A percentile compares a stretch with the other conserved stretches of the same genome.
Evolutionary conservation across 1,284 basidiomycete genomes (phyloP).

Genomic region (Polyporus tsugae): DNA sequence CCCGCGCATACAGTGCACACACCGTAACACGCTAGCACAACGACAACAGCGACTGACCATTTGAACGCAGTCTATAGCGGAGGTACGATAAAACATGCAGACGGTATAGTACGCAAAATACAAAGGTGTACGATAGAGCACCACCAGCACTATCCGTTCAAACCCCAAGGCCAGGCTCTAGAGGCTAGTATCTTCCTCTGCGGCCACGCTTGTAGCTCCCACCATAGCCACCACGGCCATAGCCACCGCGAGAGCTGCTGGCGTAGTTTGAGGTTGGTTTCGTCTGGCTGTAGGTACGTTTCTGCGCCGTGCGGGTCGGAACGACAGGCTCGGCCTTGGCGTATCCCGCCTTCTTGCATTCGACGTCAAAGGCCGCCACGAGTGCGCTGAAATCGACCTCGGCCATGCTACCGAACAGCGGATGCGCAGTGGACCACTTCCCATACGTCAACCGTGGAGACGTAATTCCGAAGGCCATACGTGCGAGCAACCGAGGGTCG

Average conservation of each 20-base stretch:
- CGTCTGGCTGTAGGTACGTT: conserved; percentile 39
- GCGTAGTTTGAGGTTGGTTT: conserved; percentile 15
- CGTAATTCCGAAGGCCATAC: conserved; percentile 58
- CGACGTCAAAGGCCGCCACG: conserved; percentile 48
- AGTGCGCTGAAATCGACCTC: conserved; percentile 48
- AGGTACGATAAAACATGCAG: conserved; percentile 1
- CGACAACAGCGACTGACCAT: background rate
- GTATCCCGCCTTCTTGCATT: conserved; percentile 49
- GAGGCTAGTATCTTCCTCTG: conserved; percentile 19
- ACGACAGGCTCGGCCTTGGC: conserved; percentile 27
- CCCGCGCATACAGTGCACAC: no score
- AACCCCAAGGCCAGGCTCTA: background rate
- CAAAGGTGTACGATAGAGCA: conserved; percentile 17
- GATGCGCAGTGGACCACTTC: conserved; percentile 50
- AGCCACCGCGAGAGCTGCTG: conserved; percentile 21
- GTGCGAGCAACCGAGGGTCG: conserved; percentile 57
- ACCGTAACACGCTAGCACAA: no score
- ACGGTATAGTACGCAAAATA: conserved; percentile 10
- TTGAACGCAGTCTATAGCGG: background rate
- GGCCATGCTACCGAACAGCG: conserved; percentile 53
- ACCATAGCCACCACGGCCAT: conserved; percentile 17
- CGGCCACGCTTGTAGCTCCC: conserved; percentile 28
- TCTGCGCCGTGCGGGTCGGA: conserved; percentile 32
- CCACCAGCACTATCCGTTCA: conserved; percentile 8
- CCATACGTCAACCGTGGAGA: conserved; percentile 53